Conservation (phyloP, 2,329 filamentous ascomycete species). For the Orbilia oligospora region DNA sequence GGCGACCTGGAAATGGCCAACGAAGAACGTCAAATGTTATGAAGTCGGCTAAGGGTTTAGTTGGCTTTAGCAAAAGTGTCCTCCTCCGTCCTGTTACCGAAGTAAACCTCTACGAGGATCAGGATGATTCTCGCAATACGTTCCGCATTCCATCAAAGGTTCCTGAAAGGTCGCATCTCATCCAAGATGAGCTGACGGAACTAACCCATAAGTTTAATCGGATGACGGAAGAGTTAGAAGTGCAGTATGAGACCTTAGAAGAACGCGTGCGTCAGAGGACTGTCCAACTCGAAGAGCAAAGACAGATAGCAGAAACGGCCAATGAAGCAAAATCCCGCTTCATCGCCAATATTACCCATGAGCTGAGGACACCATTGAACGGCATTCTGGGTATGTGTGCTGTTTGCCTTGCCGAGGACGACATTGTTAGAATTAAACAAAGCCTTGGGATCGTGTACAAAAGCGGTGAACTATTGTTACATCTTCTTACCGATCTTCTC, state of each 20-base stretch:
- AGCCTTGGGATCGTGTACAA: conserved; percentile 91
- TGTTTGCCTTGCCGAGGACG: conserved; percentile 91
- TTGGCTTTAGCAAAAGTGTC: conserved; percentile 15
- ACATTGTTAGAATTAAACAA: conserved; percentile 82
- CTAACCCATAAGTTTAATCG: conserved; percentile 92
- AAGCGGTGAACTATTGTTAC: conserved; percentile 84
- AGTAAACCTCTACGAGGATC: conserved; percentile 25
- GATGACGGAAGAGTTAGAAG: conserved; percentile 90
- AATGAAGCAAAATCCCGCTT: conserved; percentile 98
- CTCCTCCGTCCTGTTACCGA: conserved; percentile 9
- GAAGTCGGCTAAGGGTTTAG: conserved; percentile 42
- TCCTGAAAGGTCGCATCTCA: conserved; percentile 78
- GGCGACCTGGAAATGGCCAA: conserved; percentile 1
- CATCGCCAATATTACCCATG: conserved; percentile 93
- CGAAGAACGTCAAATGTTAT: conserved; percentile 31
- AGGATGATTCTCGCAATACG: conserved; percentile 68
- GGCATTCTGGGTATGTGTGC: conserved; percentile 95
- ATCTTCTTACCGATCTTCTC: conserved; percentile 88
- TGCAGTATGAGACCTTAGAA: conserved; percentile 87
- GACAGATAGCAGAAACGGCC: conserved; percentile 74
- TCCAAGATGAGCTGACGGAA: conserved; percentile 80
- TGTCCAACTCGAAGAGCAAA: conserved; percentile 84
- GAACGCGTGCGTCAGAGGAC: conserved; percentile 87
- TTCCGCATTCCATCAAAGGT: conserved; percentile 92
- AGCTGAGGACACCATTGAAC: conserved; percentile 94